Evolutionary conservation across 2,329 filamentous ascomycete genomes (phyloP).

Genomic region (Sarocladium brachiariae): DNA sequence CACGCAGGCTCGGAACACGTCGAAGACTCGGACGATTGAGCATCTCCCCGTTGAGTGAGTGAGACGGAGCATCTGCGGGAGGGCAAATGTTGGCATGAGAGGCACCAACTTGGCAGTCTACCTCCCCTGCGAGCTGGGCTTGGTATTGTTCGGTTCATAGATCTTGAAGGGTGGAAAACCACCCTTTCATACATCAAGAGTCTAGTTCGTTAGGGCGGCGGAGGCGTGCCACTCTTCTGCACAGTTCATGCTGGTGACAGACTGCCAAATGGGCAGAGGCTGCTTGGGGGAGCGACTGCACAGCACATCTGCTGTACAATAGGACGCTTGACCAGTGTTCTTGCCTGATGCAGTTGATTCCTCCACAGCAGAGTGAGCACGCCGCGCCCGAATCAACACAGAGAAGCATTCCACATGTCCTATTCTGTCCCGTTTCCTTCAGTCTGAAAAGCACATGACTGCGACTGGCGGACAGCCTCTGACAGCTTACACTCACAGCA

Average conservation of each 20-base stretch:
- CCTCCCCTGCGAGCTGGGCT: conserved; percentile 15
- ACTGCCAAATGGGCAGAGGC: conserved; percentile 2
- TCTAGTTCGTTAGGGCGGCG: conserved; percentile 16
- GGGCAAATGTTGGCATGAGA: neutral
- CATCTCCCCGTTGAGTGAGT: conserved; percentile 28
- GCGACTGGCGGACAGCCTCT: neutral
- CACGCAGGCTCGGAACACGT: neutral
- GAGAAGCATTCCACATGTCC: neutral
- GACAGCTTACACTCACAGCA: conserved; percentile 3
- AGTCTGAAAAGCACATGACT: neutral
- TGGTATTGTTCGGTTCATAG: conserved; percentile 26
- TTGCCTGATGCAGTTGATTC: neutral
- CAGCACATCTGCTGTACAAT: neutral
- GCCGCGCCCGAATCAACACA: conserved; percentile 6
- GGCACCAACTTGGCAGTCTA: conserved; percentile 10
- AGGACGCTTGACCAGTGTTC: neutral
- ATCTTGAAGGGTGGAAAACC: conserved; percentile 40
- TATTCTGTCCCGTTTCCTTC: neutral
- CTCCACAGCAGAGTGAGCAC: conserved; percentile 4
- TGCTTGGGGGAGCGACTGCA: too few relatives aligned
- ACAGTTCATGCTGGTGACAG: neutral
- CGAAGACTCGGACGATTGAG: conserved; percentile 23
- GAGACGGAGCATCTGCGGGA: conserved; percentile 23
- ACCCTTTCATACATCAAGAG: conserved; percentile 36
- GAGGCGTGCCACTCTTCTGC: conserved; percentile 3